Base-by-base conservation (phyloP, 2,329 filamentous ascomycete genomes). In the Eutypella sp. region DNA sequence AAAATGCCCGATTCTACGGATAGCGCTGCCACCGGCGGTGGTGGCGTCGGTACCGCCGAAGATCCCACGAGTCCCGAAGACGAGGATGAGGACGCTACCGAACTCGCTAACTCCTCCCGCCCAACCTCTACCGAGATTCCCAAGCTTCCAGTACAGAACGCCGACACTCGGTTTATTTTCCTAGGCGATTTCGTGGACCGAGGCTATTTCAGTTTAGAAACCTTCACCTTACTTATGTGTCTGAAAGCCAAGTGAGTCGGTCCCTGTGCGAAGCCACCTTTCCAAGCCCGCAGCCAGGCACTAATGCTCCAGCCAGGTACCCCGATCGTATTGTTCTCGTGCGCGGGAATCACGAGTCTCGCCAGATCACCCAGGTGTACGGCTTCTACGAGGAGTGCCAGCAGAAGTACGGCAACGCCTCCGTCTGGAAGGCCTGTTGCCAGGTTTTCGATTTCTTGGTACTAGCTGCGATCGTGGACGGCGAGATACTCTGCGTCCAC, bases 401-500 rank as follows among this genome's bases (percentile, higher is more conserved):
- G 46, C 87, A 93, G 60, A 99, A 99, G 69, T 99, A 99, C 66
- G 93, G 93, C 62, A 97, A 96, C 63, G 90, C 93, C 11, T 96
- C 95, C 41, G 93, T 99, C n/a, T 99, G 93, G 93, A 95, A 99
- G 68, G 93, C 96, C 48, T 99, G 96, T 68, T 99, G 93, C 53
- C 93, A 99, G 66, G 96, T 99, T 71, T 99, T 99, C 67, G 93
- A 99, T 67, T 99, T 96, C 67, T 81, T 99, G 24, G 96, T 95
- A 2, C 78, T 99, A 19, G 93, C 89, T 46, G 95, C 96, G 51
- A 95, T 99, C 54, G 96, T 99, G 59, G 95, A 99, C 63, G 88
- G 96, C 60, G 90, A 96, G 63, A 95, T 99, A 50, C 95, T 99
- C 61, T 99, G 93, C 66, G 93, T 99, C 25, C 93, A 99, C 67